Conservation (phyloP, 306 rosid genomes). For the Lathyrus aphaca region DNA sequence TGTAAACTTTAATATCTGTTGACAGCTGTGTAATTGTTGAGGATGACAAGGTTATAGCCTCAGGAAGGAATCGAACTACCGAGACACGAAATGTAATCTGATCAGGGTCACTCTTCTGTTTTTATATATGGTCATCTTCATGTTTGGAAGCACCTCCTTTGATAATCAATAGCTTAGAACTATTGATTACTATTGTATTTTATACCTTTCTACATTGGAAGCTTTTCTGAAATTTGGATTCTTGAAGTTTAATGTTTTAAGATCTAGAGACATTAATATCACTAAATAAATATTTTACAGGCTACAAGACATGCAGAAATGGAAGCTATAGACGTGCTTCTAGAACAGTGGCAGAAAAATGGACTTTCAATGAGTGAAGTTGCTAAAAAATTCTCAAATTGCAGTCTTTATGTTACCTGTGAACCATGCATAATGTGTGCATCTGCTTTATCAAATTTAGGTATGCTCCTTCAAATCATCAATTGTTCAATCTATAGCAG, state of each 20-base stretch:
- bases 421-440: too few relatives aligned
- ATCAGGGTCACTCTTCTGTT: neutral
- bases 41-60: too few relatives aligned
- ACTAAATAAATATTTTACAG: conserved; percentile 44
- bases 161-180: conserved; percentile 10
- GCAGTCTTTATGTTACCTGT: conserved; percentile 84
- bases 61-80: too few relatives aligned
- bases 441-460: too few relatives aligned
- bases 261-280: neutral
- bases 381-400: too few relatives aligned
- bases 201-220: neutral
- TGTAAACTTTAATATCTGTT: too few relatives aligned
- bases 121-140: neutral
- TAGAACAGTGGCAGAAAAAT: conserved; percentile 69
- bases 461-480: too few relatives aligned
- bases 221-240: conserved; percentile 13
- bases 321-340: conserved; percentile 85
- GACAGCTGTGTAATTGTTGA: too few relatives aligned
- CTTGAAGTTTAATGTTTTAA: neutral
- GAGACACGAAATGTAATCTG: too few relatives aligned
- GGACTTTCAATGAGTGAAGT: conserved; percentile 64
- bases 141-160: conserved; percentile 23
- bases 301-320: conserved; percentile 96
- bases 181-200: conserved; percentile 8
- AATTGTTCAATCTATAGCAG: too few relatives aligned